phyloP scores from a whole-genome alignment of 2,329 filamentous ascomycete genomes.

The Aspergillus sp. region DNA sequence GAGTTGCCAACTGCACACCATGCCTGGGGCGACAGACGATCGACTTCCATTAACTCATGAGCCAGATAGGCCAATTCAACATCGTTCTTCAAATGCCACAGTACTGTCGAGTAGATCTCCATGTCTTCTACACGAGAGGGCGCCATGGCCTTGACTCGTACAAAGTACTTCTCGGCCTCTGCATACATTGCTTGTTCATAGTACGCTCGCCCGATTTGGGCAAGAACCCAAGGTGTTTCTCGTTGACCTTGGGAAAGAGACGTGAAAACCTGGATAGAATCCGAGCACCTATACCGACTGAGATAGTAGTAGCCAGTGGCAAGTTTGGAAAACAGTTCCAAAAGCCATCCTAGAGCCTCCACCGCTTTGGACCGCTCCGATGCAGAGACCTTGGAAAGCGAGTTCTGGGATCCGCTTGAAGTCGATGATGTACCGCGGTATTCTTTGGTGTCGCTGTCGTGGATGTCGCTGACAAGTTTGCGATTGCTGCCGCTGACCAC shows the following conservation, averaged over 20 bases:
- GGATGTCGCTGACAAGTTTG: constrained; percentile 62
- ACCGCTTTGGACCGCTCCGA: constrained; percentile 68
- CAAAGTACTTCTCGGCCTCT: constrained; percentile 86
- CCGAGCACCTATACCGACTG: constrained; percentile 76
- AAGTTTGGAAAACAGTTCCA: constrained; percentile 82
- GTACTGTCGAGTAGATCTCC: constrained; percentile 97
- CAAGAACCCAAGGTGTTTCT: constrained; percentile 91
- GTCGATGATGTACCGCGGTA: constrained; percentile 41
- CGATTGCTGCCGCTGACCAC: constrained; percentile 92
- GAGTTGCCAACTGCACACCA: constrained; percentile 97
- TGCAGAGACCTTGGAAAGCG: constrained; percentile 36
- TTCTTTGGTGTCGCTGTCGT: constrained; percentile 73
- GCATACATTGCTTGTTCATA: constrained; percentile 87
- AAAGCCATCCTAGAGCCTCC: constrained; percentile 74
- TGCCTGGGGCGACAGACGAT: constrained; percentile 87
- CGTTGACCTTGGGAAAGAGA: constrained; percentile 74
- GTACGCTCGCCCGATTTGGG: constrained; percentile 86
- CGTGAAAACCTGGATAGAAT: constrained; percentile 75
- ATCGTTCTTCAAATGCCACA: constrained; percentile 97
- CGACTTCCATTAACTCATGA: constrained; percentile 84
- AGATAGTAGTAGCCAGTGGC: constrained; percentile 79
- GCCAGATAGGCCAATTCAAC: constrained; percentile 89
- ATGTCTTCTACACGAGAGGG: constrained; percentile 89
- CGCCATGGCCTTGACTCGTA: constrained; percentile 75
- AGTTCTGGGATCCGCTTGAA: constrained; percentile 28